Evolutionary conservation across 1,139 yeast genomes (phyloP), one percentile per base, ranked within the genome.

Genomic region (Yamadazyma friedrichii): DNA sequence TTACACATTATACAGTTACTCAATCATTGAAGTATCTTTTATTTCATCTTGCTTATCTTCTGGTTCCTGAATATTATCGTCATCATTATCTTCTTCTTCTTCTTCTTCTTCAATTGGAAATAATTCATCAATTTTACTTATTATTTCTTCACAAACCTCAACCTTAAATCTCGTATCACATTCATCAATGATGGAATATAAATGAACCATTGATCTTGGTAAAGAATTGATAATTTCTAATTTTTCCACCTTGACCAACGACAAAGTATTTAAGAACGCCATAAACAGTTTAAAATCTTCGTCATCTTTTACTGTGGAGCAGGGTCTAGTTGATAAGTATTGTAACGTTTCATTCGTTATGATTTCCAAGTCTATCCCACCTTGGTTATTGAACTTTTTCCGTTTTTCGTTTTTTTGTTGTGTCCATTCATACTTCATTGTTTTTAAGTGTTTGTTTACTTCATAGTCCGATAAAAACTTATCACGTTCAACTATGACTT

Each of bases 111-210:
- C 64, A 3, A 56, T 43, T 1, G 86, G 86, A 54, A 81, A 77
- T 42, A 76, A 59, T 33, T 64, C 68, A 24, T 64, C 55, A 24
- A 85, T 70, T 44, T 78, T 70, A 2, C 60, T 72, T 13, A 86
- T 48, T 2, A 88, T 74, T 2, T 65, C 64, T 38, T 78, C 76
- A 42, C 85, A 73, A 43, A 80, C 74, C 1, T 78, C 84, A 44
- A 83, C 86, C 15, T 70, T 64, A 53, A 88, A 84, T 49, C 98
- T 70, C 50, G 78, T 82, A 51, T 91, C 98, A 60, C 96, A 91
- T 59, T 93, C 98, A 56, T 93, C 98, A 3, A 93, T 82, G 33
- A 91, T 68, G 0, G 93, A 74, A 59, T 81, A 88, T 42, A 93
- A 70, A 32, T 80, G 84, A 3, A 89, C 96, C 71, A 88, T 65